phyloP scores from a whole-genome alignment of 371 early-diverging fungal species.

The Capniomyces stellatus region DNA sequence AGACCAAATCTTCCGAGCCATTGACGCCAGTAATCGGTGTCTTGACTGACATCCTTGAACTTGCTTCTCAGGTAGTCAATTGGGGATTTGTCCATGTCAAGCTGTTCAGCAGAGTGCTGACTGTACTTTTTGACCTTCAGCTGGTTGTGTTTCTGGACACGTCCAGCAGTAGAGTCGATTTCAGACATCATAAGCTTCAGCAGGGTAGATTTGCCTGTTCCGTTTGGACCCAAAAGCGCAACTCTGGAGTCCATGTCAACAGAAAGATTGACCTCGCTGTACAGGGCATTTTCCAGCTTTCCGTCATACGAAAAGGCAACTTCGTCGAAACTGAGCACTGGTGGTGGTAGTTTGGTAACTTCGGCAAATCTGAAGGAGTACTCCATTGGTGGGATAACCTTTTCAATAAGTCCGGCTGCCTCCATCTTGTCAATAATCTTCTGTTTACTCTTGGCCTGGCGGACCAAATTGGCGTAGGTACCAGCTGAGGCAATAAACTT shows the following conservation, averaged over 20 bases:
- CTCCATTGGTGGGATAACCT: constrained; percentile 49
- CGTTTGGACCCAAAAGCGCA: constrained; percentile 91
- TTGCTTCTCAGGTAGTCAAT: constrained; percentile 81
- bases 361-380: constrained; percentile 82
- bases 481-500: constrained; percentile 97
- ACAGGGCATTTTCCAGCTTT: constrained; percentile 56
- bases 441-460: constrained; percentile 96
- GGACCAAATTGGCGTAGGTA: constrained; percentile 96
- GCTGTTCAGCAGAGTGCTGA: constrained; percentile 95
- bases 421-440: constrained; percentile 99
- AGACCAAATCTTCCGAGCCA: constrained; percentile 88
- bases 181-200: constrained; percentile 62
- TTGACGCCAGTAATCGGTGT: constrained; percentile 67
- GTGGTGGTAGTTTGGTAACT: constrained; percentile 85
- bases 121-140: constrained; percentile 93
- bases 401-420: constrained; percentile 89
- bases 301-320: constrained; percentile 87
- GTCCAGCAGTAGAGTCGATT: constrained; percentile 66
- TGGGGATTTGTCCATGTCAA: constrained; percentile 67
- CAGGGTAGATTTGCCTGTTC: constrained; percentile 83
- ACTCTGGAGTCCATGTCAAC: constrained; percentile 95
- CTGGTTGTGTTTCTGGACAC: constrained; percentile 70
- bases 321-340: constrained; percentile 84
- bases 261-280: constrained; percentile 75
- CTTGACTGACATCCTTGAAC: constrained; percentile 61